Conservation (phyloP, 2,329 filamentous ascomycete species). For the Trichoderma gracile region DNA sequence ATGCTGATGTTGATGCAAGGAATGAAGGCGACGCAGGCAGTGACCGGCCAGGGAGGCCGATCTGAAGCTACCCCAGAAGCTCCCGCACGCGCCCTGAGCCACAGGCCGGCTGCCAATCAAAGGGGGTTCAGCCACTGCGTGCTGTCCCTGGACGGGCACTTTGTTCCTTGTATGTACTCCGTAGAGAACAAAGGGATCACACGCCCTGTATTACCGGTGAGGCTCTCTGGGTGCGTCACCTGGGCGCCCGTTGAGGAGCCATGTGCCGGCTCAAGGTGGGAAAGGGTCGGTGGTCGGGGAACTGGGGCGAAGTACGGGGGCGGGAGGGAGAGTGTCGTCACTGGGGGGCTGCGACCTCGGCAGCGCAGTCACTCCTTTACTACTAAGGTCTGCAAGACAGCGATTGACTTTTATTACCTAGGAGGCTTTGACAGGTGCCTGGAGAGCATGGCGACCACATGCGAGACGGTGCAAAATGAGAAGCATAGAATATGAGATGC, state of each 20-base stretch:
- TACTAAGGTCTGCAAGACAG: background rate
- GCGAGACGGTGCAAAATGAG: too few relatives aligned
- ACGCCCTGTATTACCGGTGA: background rate
- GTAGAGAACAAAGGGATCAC: slow-evolving; percentile 6
- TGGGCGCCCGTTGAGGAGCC: slow-evolving; percentile 3
- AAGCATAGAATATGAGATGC: too few relatives aligned
- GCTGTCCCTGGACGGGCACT: background rate
- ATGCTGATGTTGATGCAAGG: slow-evolving; percentile 1
- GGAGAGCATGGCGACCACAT: too few relatives aligned
- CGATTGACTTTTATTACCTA: background rate
- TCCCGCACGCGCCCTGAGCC: background rate
- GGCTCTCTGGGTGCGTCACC: background rate
- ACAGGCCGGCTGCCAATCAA: slow-evolving; percentile 5
- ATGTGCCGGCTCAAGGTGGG: slow-evolving; percentile 14
- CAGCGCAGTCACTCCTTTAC: background rate
- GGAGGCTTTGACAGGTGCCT: too few relatives aligned
- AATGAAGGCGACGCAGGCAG: background rate
- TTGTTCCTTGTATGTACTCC: too few relatives aligned
- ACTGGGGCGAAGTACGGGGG: background rate
- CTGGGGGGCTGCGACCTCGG: slow-evolving; percentile 13
- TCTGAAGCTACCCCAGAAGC: slow-evolving; percentile 15
- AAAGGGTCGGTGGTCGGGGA: background rate
- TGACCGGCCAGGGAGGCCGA: background rate
- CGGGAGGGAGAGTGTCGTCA: background rate
- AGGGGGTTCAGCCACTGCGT: slow-evolving; percentile 10